Evolutionary conservation across 2,329 filamentous ascomycete genomes (phyloP).

Genomic region (Balansia obtecta): DNA sequence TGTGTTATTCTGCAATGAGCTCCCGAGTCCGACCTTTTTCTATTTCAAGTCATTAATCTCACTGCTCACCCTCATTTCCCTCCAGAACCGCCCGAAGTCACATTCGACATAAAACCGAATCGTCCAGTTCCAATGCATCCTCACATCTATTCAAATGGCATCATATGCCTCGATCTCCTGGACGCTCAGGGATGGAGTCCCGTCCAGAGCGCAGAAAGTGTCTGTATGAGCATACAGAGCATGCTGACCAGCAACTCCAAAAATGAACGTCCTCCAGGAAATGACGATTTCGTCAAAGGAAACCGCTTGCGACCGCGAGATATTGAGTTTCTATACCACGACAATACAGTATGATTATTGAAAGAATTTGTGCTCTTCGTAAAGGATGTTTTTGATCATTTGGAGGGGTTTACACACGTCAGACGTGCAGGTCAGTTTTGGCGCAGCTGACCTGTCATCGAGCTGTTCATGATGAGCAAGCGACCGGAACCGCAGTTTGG

Average conservation of each 20-base stretch:
- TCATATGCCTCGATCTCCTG: conserved; percentile 92
- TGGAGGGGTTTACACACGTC: neutral
- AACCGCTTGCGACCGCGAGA: conserved; percentile 74
- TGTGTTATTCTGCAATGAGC: conserved; percentile 26
- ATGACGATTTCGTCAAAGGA: conserved; percentile 74
- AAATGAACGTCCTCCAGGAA: conserved; percentile 79
- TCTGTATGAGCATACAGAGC: conserved; percentile 95
- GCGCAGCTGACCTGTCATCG: no score
- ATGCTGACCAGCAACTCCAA: conserved; percentile 95
- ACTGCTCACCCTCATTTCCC: neutral
- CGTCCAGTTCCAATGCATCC: conserved; percentile 83
- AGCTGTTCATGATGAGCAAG: no score
- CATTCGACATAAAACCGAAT: conserved; percentile 57
- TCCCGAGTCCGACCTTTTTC: neutral
- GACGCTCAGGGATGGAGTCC: conserved; percentile 86
- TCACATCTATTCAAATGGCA: conserved; percentile 96
- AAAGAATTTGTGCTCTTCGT: neutral
- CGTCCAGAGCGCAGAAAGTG: conserved; percentile 91
- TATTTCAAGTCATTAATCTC: neutral
- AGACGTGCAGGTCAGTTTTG: no score
- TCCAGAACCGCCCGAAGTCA: conserved; percentile 85
- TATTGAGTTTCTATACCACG: conserved; percentile 90
- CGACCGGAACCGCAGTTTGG: no score
- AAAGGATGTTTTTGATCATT: neutral
- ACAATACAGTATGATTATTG: conserved; percentile 55